A percentile compares a stretch with the other conserved stretches of the same genome.
Conservation (phyloP, 2,329 filamentous ascomycete genomes). For the Penicillium frequentans region DNA sequence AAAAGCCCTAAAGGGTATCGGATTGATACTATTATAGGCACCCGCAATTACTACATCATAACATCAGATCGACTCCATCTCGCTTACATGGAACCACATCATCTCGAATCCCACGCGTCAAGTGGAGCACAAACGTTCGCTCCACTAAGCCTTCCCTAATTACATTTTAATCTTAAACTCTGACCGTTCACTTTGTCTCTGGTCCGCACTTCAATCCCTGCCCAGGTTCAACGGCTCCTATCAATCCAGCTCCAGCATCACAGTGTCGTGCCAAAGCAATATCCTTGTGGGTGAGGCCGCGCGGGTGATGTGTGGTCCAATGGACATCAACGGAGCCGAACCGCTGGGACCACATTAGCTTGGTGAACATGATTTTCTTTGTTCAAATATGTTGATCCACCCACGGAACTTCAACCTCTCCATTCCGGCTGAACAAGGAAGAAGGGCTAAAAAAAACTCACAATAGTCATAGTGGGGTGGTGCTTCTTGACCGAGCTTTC, state of each 20-base stretch:
- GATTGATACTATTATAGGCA: background rate
- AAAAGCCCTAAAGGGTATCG: background rate
- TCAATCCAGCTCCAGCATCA: conserved; percentile 35
- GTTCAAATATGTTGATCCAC: background rate
- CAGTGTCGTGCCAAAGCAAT: conserved; percentile 38
- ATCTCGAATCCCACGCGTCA: background rate
- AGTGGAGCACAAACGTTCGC: background rate
- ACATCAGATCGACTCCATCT: background rate
- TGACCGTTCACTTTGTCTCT: background rate
- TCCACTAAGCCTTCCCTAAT: background rate
- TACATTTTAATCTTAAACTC: background rate
- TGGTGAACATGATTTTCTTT: background rate
- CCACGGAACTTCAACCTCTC: background rate
- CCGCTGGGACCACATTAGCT: conserved; percentile 20
- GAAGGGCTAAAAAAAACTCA: conserved; percentile 19
- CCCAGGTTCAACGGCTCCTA: conserved; percentile 33
- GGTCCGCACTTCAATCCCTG: conserved; percentile 32
- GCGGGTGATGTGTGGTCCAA: conserved; percentile 43
- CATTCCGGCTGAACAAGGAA: background rate
- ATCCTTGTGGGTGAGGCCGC: conserved; percentile 40
- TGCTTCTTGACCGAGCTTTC: conserved; percentile 40
- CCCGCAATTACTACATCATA: background rate
- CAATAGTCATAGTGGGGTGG: conserved; percentile 41
- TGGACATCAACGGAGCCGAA: conserved; percentile 39
- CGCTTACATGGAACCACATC: background rate